phyloP scores from a whole-genome alignment of 1,139 yeast species.

The Pichia sp. region DNA sequence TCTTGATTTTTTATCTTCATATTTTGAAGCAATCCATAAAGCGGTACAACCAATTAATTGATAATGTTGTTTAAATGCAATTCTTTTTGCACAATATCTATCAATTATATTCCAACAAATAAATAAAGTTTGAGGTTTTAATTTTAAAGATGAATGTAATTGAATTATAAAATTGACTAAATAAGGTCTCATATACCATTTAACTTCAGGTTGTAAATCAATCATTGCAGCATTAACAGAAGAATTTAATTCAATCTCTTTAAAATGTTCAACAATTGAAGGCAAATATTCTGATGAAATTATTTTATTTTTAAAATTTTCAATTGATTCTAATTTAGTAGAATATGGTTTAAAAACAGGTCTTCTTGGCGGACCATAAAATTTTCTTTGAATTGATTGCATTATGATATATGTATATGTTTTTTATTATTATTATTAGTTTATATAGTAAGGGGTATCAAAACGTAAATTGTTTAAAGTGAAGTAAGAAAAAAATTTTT shows the following conservation, averaged over 20 bases:
- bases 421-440: no score
- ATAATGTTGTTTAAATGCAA: slow-evolving; percentile 87
- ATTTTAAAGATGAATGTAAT: slow-evolving; percentile 68
- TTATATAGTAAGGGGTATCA: background rate
- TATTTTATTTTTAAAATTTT: slow-evolving; percentile 39
- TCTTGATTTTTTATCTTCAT: slow-evolving; percentile 77
- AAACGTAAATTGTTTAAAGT: background rate
- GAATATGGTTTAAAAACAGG: slow-evolving; percentile 36
- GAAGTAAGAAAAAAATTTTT: background rate
- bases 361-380: slow-evolving; percentile 42
- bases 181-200: slow-evolving; percentile 90
- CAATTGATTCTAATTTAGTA: slow-evolving; percentile 41
- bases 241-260: slow-evolving; percentile 22
- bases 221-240: slow-evolving; percentile 60
- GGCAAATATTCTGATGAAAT: slow-evolving; percentile 38
- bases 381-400: slow-evolving; percentile 1
- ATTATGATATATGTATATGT: background rate
- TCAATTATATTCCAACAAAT: slow-evolving; percentile 79
- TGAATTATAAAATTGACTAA: slow-evolving; percentile 78
- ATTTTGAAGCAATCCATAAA: slow-evolving; percentile 92
- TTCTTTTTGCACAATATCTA: slow-evolving; percentile 84
- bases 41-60: slow-evolving; percentile 92
- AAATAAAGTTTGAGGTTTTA: slow-evolving; percentile 75
- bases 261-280: slow-evolving; percentile 30
- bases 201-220: slow-evolving; percentile 85